Base-by-base conservation (phyloP, 1,284 basidiomycete species). In the Ganoderma resinaceum region DNA sequence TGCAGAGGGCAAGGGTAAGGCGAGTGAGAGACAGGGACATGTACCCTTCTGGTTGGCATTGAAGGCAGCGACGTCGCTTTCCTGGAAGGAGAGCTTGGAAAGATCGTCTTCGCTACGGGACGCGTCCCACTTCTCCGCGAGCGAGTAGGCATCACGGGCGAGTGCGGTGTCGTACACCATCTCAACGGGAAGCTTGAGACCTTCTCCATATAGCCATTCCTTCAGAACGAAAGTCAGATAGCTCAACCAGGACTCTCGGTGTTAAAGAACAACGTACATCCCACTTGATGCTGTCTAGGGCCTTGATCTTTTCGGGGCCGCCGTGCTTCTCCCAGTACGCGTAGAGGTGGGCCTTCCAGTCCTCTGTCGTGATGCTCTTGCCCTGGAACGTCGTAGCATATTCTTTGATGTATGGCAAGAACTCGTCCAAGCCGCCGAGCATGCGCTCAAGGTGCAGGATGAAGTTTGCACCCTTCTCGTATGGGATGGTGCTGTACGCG, bases 281-380 rank as follows among this genome's bases (percentile, higher is more conserved):
- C 90, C 92, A 97, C 76, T 96, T 90, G 52, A 98, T 86, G 62
- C 82, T 85, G 72, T 93, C 85, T 43, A 99, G 85, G 38, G 87
- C 86, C 71, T 90, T 86, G 66, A 92, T 81, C 76, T 94, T 91
- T 72, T 91, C 87, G 11, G 83, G 78, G 12, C 85, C 86, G 31
- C 87, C 87, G 76, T 92, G 81, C 72, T 84, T 82, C 72, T 82
- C 82, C 81, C 90, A 99, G 79, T 92, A 97, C n/a, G 78, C 81
- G 75, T 92, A 95, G 26, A 99, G 83, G 77, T 99, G 95, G 5
- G 85, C 82, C 76, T 94, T 92, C 96, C 96, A 99, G 75, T 97
- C 88, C 46, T 89, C 84, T 0, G 96, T 98, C 18, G 92, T 93
- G 78, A 99, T 95, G 70, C 94, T 94, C 77, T 91, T 89, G 18